Percentiles rank a stretch among this genome's conserved stretches.
Evolutionary conservation across 139 green algal species (phyloP).

Genomic region (Closterium sp.): DNA sequence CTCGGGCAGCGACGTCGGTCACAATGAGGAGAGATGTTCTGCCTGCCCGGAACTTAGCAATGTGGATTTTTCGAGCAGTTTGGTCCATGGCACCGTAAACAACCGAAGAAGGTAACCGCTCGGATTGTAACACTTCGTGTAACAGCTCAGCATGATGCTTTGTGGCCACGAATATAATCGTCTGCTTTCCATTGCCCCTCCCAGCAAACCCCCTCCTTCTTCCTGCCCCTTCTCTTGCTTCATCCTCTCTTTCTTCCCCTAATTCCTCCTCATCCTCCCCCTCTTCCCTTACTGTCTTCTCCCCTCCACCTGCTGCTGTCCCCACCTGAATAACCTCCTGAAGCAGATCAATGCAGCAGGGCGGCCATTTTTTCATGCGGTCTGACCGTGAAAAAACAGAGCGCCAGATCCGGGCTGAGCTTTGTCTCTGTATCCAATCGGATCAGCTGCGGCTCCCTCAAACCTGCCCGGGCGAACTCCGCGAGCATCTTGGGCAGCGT

Average conservation of each 20-base stretch:
- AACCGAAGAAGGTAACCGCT: conserved; percentile 65
- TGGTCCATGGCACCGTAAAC: conserved; percentile 97
- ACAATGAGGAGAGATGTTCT: conserved; percentile 76
- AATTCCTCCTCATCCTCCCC: background rate
- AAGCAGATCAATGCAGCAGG: conserved; percentile 87
- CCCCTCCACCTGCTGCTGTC: background rate
- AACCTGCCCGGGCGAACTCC: conserved; percentile 86
- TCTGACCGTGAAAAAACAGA: conserved; percentile 56
- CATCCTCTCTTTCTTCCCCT: background rate
- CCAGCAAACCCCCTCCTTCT: background rate
- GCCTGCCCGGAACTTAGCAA: conserved; percentile 83
- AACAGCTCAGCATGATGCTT: conserved; percentile 94
- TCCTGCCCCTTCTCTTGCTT: background rate
- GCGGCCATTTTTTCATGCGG: conserved; percentile 86
- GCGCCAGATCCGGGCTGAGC: conserved; percentile 84
- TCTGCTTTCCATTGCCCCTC: conserved; percentile 29
- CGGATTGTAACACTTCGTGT: conserved; percentile 67
- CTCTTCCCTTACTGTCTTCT: background rate
- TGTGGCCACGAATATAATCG: conserved; percentile 68
- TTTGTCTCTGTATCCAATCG: conserved; percentile 88
- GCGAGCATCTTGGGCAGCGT: conserved; percentile 88
- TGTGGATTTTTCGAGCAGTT: conserved; percentile 90
- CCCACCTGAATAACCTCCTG: conserved; percentile 65
- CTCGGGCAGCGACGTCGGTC: conserved; percentile 96
- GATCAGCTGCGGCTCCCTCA: conserved; percentile 84